Percentiles rank a stretch among this genome's conserved stretches.
Conservation (phyloP, 345 rosid genomes). For the Heritiera littoralis region DNA sequence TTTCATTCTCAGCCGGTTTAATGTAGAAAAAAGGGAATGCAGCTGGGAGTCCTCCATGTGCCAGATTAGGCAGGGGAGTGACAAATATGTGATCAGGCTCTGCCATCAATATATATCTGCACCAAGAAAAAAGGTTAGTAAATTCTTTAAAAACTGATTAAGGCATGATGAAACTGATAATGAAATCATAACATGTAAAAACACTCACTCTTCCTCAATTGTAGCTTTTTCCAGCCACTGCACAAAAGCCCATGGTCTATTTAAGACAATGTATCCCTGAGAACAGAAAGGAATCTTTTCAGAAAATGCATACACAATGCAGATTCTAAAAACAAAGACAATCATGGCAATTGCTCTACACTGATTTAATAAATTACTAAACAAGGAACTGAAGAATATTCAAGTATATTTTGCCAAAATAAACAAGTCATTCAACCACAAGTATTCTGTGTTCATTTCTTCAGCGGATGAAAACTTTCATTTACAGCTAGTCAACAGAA, state of each 20-base stretch:
- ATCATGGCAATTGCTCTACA: background rate
- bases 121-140: conserved; percentile 22
- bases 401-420: background rate
- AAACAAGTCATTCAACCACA: background rate
- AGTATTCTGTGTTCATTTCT: background rate
- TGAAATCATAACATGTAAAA: conserved; percentile 12
- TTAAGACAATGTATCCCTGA: conserved; percentile 96
- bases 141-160: conserved; percentile 12
- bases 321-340: background rate
- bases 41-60: conserved; percentile 66
- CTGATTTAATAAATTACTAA: background rate
- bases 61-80: conserved; percentile 82
- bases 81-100: conserved; percentile 93
- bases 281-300: conserved; percentile 11
- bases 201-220: conserved; percentile 87
- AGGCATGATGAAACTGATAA: background rate
- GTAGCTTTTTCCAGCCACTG: conserved; percentile 94
- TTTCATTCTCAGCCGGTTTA: conserved; percentile 58
- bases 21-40: conserved; percentile 93
- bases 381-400: background rate
- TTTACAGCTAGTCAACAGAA: background rate
- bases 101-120: conserved; percentile 88
- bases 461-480: background rate
- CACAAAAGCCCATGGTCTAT: conserved; percentile 98
- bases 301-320: background rate